Conservation (phyloP, 192 early-diverging fungal species). For the Phlyctochytrium arcticum region DNA sequence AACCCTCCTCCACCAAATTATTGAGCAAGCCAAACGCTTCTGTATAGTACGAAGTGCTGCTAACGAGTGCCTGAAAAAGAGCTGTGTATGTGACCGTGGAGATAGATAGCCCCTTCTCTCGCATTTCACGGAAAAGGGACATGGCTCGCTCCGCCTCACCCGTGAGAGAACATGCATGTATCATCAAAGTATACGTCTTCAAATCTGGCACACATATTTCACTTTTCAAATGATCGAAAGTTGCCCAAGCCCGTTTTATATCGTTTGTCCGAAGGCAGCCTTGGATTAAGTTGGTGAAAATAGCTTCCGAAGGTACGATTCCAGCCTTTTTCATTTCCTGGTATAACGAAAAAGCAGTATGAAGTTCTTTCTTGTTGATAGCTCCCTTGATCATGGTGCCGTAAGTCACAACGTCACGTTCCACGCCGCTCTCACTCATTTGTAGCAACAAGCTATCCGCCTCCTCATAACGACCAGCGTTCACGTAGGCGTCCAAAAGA, state of each 20-base stretch:
- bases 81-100: constrained; percentile 86
- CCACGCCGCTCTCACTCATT: constrained; percentile 46
- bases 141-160: constrained; percentile 86
- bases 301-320: constrained; percentile 42
- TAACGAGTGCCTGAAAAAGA: constrained; percentile 78
- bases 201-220: constrained; percentile 75
- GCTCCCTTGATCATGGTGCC: constrained; percentile 69
- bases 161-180: constrained; percentile 81
- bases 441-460: constrained; percentile 62
- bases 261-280: constrained; percentile 72
- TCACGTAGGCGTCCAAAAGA: constrained; percentile 76
- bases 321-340: constrained; percentile 62
- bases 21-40: constrained; percentile 76
- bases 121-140: constrained; percentile 89
- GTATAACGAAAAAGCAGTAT: constrained; percentile 74
- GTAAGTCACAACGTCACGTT: constrained; percentile 66
- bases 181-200: constrained; percentile 82
- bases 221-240: constrained; percentile 82
- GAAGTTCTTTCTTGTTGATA: constrained; percentile 49
- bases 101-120: constrained; percentile 58
- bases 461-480: constrained; percentile 55
- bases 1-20: constrained; percentile 84
- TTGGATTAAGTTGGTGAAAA: constrained; percentile 80
- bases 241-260: constrained; percentile 78
- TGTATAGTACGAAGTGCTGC: constrained; percentile 75